Percentiles rank a stretch among this genome's conserved stretches.
These are phyloP conservation scores for Dryas integrifolia DNA, from an alignment of 331 rosid species.

Conservation along the genomic window DNA sequence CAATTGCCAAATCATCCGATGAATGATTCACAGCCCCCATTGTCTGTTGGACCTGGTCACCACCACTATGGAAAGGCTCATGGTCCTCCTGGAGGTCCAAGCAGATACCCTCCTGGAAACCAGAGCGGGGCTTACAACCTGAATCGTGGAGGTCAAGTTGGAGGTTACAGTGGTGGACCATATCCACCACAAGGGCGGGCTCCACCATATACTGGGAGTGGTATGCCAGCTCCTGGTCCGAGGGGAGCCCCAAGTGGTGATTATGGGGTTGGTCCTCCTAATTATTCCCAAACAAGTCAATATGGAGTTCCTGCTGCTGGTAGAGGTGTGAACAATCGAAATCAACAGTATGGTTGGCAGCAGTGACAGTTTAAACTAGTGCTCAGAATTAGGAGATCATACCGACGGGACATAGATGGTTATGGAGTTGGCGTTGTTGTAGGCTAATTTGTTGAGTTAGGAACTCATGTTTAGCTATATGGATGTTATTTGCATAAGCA, in stretches of 20 bases:
- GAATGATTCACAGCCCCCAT: constrained; percentile 47
- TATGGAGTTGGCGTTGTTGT: neutral
- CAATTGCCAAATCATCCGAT: constrained; percentile 44
- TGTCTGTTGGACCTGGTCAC: constrained; percentile 53
- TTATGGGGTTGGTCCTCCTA: constrained; percentile 57
- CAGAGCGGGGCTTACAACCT: constrained; percentile 49
- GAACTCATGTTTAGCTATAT: neutral
- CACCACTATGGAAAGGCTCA: constrained; percentile 57
- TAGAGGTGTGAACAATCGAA: constrained; percentile 13
- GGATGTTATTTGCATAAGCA: neutral
- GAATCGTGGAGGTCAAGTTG: constrained; percentile 53
- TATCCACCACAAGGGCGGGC: constrained; percentile 71
- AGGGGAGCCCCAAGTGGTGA: constrained; percentile 46
- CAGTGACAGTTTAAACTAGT: neutral
- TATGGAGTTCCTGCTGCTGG: constrained; percentile 28
- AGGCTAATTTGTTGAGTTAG: neutral
- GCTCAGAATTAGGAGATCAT: neutral
- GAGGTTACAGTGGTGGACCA: constrained; percentile 51
- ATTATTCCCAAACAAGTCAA: constrained; percentile 15
- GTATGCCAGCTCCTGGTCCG: constrained; percentile 57
- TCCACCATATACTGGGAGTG: constrained; percentile 53
- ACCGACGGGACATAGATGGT: neutral
- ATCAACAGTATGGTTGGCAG: constrained; percentile 27
- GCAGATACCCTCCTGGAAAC: constrained; percentile 58
- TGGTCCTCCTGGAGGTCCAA: constrained; percentile 57